These are phyloP conservation scores for Globisporangium spiculum DNA, from an alignment of 352 stramenopile genomes.

Conservation along the genomic window DNA sequence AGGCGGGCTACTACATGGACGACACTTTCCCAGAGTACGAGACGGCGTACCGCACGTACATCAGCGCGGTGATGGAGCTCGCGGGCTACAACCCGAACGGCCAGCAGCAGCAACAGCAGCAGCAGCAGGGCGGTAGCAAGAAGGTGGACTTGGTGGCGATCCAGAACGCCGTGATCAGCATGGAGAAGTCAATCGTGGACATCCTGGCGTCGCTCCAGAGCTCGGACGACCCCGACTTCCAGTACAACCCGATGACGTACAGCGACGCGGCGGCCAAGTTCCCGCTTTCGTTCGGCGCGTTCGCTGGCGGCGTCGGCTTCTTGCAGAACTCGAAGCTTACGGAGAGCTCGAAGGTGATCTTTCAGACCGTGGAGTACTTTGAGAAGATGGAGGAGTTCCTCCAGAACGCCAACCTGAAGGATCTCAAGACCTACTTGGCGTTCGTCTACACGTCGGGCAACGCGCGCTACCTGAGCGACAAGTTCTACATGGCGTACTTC, in stretches of 20 bases:
- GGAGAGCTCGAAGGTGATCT: slow-evolving; percentile 36
- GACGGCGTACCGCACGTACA: no score
- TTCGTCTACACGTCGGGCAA: slow-evolving; percentile 41
- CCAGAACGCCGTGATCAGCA: background rate
- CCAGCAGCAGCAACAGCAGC: slow-evolving; percentile 53
- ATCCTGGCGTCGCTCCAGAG: no score
- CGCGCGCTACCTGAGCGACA: slow-evolving; percentile 33
- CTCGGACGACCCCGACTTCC: no score
- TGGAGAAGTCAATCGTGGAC: slow-evolving; percentile 18
- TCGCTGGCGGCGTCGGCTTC: slow-evolving; percentile 39
- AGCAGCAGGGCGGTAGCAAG: slow-evolving; percentile 1
- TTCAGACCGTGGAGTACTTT: slow-evolving; percentile 52
- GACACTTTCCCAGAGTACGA: no score
- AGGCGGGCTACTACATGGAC: slow-evolving; percentile 62
- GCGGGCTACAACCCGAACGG: no score
- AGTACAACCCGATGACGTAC: no score
- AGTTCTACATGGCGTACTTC: slow-evolving; percentile 84
- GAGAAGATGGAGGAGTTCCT: slow-evolving; percentile 40
- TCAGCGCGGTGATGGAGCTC: no score
- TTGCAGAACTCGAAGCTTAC: slow-evolving; percentile 36
- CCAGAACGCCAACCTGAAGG: slow-evolving; percentile 15
- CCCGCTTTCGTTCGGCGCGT: no score
- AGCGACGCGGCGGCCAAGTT: no score
- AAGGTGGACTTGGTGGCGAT: no score
- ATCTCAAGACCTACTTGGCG: slow-evolving; percentile 28